Evolutionary conservation across 164 flowering plant genomes (phyloP), one percentile per base, ranked within the genome.

Genomic region (Brasenia schreberi): DNA sequence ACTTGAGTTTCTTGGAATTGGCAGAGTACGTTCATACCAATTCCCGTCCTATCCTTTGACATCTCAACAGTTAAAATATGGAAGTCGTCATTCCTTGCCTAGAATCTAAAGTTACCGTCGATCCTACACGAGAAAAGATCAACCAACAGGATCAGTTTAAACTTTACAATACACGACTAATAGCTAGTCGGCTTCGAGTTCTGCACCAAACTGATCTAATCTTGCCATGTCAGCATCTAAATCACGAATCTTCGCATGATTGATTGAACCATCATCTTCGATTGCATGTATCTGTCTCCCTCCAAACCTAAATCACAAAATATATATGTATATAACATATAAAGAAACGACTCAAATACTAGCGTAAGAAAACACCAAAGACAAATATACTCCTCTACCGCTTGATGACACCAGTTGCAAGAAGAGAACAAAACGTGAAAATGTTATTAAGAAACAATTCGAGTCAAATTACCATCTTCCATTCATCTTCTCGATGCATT

Each of bases 401-500:
- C 27, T 23, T 23, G 27, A 23, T 23, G 27, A 23, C 27, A 23
- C 27, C 27, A 2, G 27, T 23, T 45, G 53, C 53, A 45, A 45
- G 53, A 45, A 45, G n/a, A n/a, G n/a, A 23, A 23, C 27, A 23
- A 23, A 23, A 23, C 27, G 27, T 23, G 27, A 23, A 23, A 23
- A 23, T 23, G 27, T 0, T 23, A 23, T 23, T 23, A 23, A 23
- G 27, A 23, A 45, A 45, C 12, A 45, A 45, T 1, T 5, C 11
- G 12, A 45, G 11, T 2, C 53, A 45, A 23, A 45, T 82, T 84
- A 92, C 99, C 99, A 95, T 79, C 99, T 80, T 43, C 97, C 97
- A 71, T 92, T 84, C 99, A 95, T 92, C 81, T 78, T 42, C 68
- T 92, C 90, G 70, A 95, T 88, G 84, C 99, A 92, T 78, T 84